Base-by-base conservation (phyloP, 1,139 yeast genomes). In the Candida sanyaensis region DNA sequence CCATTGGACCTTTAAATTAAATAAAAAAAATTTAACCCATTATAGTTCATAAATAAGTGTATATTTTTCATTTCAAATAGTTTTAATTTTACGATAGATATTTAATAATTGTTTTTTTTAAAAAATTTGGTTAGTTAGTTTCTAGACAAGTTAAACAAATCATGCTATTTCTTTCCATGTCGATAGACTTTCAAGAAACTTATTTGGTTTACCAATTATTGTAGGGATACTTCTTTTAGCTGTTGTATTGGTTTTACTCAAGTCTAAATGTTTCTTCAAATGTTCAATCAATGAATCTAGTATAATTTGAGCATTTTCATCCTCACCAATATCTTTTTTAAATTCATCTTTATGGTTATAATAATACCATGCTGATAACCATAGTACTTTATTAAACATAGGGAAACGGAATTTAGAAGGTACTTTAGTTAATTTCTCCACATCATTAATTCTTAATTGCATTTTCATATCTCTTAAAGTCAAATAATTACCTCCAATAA, bases 401-500 rank as follows among this genome's bases (percentile, higher is more conserved):
- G 97, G 97, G 60, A 88, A 91, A 42, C 89, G 74, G 65, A 85
- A 91, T 56, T 81, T 83, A 47, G 82, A 75, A 0, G 93, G 92
- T 1, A 91, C 97, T 50, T 79, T 78, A 0, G 96, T 88, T 5
- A 65, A 64, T 44, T 74, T 71, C 59, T 91, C 97, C 34, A 91
- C 73, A 5, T 76, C 70, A 44, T 80, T 79, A 6, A 89, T 77
- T 44, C 71, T 71, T 36, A 88, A 64, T 60, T 91, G 96, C 54
- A 77, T 83, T 10, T 70, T 68, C 56, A 89, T 66, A 57, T 86
- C 85, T 50, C 81, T 68, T 40, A 82, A 62, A 0, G 96, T 88
- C 30, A 91, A 68, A 61, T 84, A 91, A 62, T 91, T 91, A 0
- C 97, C 97, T 1, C 97, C 97, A 47, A 91, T 81, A 2, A 91